These are phyloP conservation scores for Microsporum ferrugineum DNA, from an alignment of 2,329 filamentous ascomycete genomes.

Conservation along the genomic window DNA sequence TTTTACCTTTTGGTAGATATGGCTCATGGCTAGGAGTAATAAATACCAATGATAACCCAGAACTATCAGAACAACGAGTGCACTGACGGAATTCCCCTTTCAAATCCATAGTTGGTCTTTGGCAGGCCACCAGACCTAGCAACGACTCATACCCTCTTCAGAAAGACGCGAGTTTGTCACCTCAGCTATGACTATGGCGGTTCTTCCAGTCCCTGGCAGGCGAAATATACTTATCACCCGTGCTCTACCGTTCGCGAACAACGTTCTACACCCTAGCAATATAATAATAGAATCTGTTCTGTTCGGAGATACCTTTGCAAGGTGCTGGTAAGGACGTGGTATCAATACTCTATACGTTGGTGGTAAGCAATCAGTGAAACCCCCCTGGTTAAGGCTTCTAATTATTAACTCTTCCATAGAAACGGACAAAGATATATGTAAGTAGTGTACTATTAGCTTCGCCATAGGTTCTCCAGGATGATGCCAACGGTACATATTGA, in stretches of 20 bases:
- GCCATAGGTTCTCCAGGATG: slow-evolving; percentile 23
- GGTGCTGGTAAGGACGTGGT: slow-evolving; percentile 41
- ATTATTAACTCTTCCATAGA: slow-evolving; percentile 5
- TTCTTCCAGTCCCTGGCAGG: not conserved
- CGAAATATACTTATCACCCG: slow-evolving; percentile 44
- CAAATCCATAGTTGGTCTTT: no score
- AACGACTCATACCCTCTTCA: no score
- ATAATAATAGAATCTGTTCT: slow-evolving; percentile 41
- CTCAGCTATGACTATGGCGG: not conserved
- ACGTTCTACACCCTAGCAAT: slow-evolving; percentile 44
- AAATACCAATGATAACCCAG: no score
- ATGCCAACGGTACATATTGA: not conserved
- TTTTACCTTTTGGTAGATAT: no score
- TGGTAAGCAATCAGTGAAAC: slow-evolving; percentile 25
- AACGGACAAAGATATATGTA: slow-evolving; percentile 39
- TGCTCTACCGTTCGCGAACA: slow-evolving; percentile 47
- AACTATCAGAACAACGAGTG: no score
- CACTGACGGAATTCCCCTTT: no score
- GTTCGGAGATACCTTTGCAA: slow-evolving; percentile 41
- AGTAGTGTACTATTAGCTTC: slow-evolving; percentile 46
- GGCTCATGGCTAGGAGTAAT: no score
- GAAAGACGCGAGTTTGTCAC: not conserved
- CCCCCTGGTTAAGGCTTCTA: not conserved
- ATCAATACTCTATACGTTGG: slow-evolving; percentile 43
- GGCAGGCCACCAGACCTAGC: no score